These are phyloP conservation scores for Choiromyces venosus DNA, from an alignment of 495 filamentous ascomycete genomes.

Conservation along the genomic window DNA sequence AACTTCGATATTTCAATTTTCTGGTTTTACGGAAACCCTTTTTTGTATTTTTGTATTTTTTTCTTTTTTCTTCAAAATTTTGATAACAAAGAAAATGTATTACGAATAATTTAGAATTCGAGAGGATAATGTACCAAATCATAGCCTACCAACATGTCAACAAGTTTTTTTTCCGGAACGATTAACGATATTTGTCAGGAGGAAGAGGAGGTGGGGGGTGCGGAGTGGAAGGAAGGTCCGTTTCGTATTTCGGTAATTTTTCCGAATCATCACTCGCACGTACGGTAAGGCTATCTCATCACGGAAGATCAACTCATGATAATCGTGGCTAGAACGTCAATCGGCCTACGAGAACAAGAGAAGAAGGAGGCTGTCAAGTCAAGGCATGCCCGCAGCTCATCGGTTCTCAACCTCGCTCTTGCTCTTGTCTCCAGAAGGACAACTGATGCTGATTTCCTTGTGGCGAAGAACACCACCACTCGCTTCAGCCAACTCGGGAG, in stretches of 20 bases:
- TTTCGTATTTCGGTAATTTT: constrained; percentile 1
- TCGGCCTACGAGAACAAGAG: not conserved
- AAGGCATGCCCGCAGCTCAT: constrained; percentile 31
- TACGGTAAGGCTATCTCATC: constrained; percentile 1
- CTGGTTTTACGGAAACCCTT: not conserved
- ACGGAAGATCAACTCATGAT: constrained; percentile 26
- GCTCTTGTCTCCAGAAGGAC: constrained; percentile 9
- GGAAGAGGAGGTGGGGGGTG: not conserved
- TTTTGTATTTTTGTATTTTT: too few relatives aligned
- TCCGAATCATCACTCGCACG: not conserved
- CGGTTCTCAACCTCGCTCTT: constrained; percentile 27
- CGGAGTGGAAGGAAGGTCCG: not conserved
- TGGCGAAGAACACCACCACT: constrained; percentile 34
- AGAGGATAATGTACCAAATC: not conserved
- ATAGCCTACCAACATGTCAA: not conserved
- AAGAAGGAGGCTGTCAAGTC: constrained; percentile 13
- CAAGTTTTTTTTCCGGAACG: not conserved
- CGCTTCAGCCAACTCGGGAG: constrained; percentile 35
- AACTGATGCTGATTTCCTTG: constrained; percentile 24
- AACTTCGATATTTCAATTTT: not conserved
- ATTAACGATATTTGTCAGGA: not conserved
- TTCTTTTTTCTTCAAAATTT: not conserved
- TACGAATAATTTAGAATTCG: not conserved
- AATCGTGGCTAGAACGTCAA: constrained; percentile 1
- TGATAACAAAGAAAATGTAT: not conserved